Evolutionary conservation across 352 stramenopile genomes (phyloP), one percentile per base, ranked within the genome.

Genomic region (Pythium phragmiticola): DNA sequence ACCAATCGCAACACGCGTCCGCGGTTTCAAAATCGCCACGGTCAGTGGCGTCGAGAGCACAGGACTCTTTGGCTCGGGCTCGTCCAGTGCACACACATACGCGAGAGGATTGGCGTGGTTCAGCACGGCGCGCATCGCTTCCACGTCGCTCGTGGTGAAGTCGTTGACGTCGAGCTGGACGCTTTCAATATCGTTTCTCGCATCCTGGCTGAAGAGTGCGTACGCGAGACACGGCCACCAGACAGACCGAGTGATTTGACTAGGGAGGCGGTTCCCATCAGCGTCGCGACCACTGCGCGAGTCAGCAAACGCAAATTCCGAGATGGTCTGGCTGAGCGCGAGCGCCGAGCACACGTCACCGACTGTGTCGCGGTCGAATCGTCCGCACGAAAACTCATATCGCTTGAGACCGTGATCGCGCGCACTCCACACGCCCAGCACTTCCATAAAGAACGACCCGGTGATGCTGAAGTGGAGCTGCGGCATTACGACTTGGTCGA

Each of bases 221-320:
- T 47, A 57, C 13, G 51, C 51, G 34, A 57, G 51, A 33, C 51
- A 57, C 34, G 51, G 51, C 51, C 51, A 57, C 33, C 51, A 57
- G 7, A 45, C 34, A 2, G 51, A 47, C 0, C 51, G 51, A 17
- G 1, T 2, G 7, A 46, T 3, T 11, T 28, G 49, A 2, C 16
- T 23, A 7, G 26, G 26, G 4, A 11, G 14, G 17, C 9, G 4
- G 16, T 55, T 41, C 26, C 33, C 48, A 19, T 52, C 28, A 7
- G n/a, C 14, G 23, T 26, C 46, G 14, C 16, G 16, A 3, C 43
- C 43, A 26, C 43, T 49, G 19, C 34, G 11, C 23, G 23, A 52
- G 19, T 34, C 9, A 23, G 2, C 36, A 23, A 53, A 53, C 47
- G 26, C 47, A 16, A 39, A 53, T 3, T 53, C 47, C 21, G 36